Conservation (phyloP, 2,329 filamentous ascomycete genomes). For the Aspergillus clavatus region DNA sequence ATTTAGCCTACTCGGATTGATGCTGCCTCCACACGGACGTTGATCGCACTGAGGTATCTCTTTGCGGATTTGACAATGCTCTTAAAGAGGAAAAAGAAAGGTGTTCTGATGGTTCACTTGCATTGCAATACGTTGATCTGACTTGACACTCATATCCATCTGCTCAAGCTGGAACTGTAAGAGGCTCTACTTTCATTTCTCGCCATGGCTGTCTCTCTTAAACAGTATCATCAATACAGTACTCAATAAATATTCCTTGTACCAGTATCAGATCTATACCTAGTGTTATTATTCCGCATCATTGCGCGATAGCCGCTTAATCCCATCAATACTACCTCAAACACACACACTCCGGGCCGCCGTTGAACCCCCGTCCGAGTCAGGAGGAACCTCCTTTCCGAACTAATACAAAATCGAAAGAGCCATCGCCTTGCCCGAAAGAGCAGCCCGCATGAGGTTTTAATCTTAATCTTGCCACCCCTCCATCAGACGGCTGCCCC, state of each 20-base stretch:
- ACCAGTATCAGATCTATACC: too few relatives aligned
- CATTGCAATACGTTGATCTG: background rate
- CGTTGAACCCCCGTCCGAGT: background rate
- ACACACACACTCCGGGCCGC: background rate
- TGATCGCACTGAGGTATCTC: background rate
- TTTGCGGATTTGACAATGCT: background rate
- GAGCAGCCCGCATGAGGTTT: slow-evolving; percentile 4
- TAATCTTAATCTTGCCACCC: slow-evolving; percentile 5
- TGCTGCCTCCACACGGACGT: background rate
- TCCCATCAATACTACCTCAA: background rate
- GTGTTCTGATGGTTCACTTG: background rate
- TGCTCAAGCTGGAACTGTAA: too few relatives aligned
- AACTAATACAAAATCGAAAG: slow-evolving; percentile 2
- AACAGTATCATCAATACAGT: background rate
- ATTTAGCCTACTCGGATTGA: slow-evolving; percentile 6
- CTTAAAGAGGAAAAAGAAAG: background rate
- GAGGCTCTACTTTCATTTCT: too few relatives aligned
- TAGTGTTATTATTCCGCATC: too few relatives aligned
- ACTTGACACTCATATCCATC: background rate
- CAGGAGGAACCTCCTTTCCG: background rate
- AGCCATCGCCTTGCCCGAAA: slow-evolving; percentile 3
- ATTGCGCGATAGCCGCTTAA: background rate
- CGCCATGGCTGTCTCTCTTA: too few relatives aligned
- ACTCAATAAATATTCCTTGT: background rate
- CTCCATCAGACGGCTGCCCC: background rate